Percentiles rank a stretch among this genome's conserved stretches.
Evolutionary conservation across 306 rosid species (phyloP).

Genomic region (Benincasa hispida): DNA sequence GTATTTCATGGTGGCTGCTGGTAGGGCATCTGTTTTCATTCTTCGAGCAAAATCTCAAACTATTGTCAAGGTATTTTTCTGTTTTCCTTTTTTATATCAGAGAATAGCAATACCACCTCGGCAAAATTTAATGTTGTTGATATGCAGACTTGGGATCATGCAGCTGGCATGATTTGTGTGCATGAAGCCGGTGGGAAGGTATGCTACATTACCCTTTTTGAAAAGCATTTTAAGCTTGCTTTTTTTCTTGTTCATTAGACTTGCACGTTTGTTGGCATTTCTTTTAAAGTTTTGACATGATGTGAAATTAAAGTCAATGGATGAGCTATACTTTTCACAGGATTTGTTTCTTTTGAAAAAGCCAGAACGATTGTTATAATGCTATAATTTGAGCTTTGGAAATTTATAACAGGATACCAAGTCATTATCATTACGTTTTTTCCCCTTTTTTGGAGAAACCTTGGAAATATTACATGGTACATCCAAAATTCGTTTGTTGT

Average conservation of each 20-base stretch:
- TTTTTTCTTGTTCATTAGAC: background rate
- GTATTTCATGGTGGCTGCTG: slow-evolving; percentile 48
- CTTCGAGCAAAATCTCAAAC: slow-evolving; percentile 20
- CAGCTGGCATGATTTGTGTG: slow-evolving; percentile 44
- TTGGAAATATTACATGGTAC: background rate
- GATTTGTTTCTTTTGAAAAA: background rate
- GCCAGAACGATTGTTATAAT: background rate
- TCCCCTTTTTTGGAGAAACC: background rate
- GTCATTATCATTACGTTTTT: background rate
- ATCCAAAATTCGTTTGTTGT: background rate
- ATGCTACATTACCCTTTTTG: background rate
- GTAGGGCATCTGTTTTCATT: slow-evolving; percentile 29
- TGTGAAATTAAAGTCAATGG: background rate
- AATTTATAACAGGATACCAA: background rate
- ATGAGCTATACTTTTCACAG: background rate
- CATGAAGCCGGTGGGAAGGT: slow-evolving; percentile 38
- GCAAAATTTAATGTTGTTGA: background rate
- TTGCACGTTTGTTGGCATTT: background rate
- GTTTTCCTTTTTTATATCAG: background rate
- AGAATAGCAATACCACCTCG: background rate
- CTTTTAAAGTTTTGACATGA: background rate
- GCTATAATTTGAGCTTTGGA: background rate
- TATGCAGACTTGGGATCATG: slow-evolving; percentile 49
- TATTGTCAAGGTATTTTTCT: slow-evolving; percentile 23
- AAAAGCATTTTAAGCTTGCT: background rate